Percentiles rank a stretch among this genome's conserved stretches.
phyloP scores from a whole-genome alignment of 768 basidiomycete species.

The Piloderma croceum region DNA sequence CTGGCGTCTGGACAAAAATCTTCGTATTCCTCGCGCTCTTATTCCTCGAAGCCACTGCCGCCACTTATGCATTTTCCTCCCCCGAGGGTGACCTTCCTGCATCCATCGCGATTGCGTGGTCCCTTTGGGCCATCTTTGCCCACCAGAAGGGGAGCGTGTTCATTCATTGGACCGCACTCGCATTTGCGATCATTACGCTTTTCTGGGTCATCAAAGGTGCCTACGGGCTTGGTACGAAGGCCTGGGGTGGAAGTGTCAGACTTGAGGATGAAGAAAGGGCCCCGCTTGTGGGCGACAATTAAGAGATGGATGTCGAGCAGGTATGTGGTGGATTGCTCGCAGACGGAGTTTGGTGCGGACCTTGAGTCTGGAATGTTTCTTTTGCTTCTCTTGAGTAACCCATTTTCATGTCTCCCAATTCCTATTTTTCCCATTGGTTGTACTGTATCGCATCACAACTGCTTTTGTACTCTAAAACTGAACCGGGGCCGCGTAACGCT shows the following conservation, averaged over 20 bases:
- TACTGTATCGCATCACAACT: too few relatives aligned
- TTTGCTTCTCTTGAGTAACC: too few relatives aligned
- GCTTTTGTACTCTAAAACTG: too few relatives aligned
- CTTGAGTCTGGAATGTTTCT: too few relatives aligned
- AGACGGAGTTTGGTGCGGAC: too few relatives aligned
- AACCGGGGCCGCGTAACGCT: too few relatives aligned
- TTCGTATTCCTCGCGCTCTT: constrained; percentile 93
- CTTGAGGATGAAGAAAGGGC: constrained; percentile 85
- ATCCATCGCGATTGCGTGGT: constrained; percentile 86
- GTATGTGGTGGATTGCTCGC: too few relatives aligned
- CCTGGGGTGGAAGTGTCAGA: constrained; percentile 51
- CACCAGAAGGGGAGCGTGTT: constrained; percentile 64
- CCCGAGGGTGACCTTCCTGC: constrained; percentile 90
- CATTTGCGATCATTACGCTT: constrained; percentile 76
- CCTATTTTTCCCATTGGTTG: too few relatives aligned
- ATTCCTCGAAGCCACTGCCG: constrained; percentile 89
- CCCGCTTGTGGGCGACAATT: constrained; percentile 56
- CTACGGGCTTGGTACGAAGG: constrained; percentile 43
- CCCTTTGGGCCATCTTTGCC: constrained; percentile 89
- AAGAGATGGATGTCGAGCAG: too few relatives aligned
- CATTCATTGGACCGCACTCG: constrained; percentile 88
- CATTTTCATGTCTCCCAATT: too few relatives aligned
- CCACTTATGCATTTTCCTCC: constrained; percentile 90
- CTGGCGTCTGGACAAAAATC: constrained; percentile 89
- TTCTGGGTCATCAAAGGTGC: constrained; percentile 80